Evolutionary conservation across 2,329 filamentous ascomycete species (phyloP).

Genomic region (Colletotrichum godetiae): DNA sequence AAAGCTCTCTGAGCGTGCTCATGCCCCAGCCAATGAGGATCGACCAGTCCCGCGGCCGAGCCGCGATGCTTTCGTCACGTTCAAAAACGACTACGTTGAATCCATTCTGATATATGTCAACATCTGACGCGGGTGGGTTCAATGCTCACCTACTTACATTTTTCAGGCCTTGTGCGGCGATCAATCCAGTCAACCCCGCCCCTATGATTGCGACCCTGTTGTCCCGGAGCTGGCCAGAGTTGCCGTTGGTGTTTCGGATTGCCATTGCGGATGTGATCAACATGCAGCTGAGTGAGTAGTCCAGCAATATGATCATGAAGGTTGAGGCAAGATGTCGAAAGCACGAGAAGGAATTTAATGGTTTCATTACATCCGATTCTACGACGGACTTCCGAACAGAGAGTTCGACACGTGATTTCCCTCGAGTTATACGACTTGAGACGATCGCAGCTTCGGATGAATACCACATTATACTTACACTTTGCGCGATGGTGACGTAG

Average conservation of each 20-base stretch:
- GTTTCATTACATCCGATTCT: no score
- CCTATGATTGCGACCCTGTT: slow-evolving; percentile 48
- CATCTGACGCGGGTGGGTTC: no score
- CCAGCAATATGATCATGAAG: neutral
- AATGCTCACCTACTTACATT: slow-evolving; percentile 39
- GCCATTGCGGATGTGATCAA: neutral
- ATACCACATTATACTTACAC: neutral
- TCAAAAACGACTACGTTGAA: slow-evolving; percentile 48
- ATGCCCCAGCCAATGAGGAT: slow-evolving; percentile 54
- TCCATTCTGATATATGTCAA: slow-evolving; percentile 41
- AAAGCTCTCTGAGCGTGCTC: slow-evolving; percentile 45
- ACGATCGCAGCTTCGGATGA: slow-evolving; percentile 8
- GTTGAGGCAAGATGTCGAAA: neutral
- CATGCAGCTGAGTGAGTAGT: neutral
- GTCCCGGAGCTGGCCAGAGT: neutral
- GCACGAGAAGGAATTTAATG: neutral
- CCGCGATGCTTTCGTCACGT: slow-evolving; percentile 42
- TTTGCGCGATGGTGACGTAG: slow-evolving; percentile 2
- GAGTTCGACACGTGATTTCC: neutral
- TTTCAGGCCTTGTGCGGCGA: slow-evolving; percentile 50
- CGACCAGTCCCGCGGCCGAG: slow-evolving; percentile 50
- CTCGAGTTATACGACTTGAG: neutral
- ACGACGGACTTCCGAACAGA: neutral
- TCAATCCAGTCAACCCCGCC: slow-evolving; percentile 50
- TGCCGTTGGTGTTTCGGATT: neutral